A percentile compares a stretch with the other conserved stretches of the same genome.
These are phyloP conservation scores for Santalum album DNA, from an alignment of 164 flowering plant species.

Conservation along the genomic window DNA sequence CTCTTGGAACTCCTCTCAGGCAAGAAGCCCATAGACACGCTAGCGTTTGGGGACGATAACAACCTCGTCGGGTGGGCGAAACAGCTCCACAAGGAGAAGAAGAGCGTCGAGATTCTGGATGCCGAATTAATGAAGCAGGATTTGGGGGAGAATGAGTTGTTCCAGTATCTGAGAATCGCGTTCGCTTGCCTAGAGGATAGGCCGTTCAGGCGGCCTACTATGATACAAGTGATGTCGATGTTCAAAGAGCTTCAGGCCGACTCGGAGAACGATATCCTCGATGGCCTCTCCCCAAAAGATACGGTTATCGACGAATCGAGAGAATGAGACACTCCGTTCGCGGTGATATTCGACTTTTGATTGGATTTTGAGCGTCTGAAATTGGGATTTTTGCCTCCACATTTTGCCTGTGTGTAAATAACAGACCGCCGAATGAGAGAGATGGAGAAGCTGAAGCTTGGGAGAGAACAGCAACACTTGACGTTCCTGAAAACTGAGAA, in stretches of 20 bases:
- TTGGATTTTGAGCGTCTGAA: no score
- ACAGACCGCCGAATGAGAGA: no score
- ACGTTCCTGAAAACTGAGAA: no score
- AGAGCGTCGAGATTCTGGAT: constrained; percentile 54
- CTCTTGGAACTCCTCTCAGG: constrained; percentile 77
- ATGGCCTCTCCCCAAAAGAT: constrained; percentile 57
- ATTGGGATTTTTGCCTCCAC: no score
- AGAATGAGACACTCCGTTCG: constrained; percentile 23
- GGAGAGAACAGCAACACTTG: no score
- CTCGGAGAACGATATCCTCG: constrained; percentile 56
- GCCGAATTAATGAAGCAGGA: constrained; percentile 29
- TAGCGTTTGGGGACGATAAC: constrained; percentile 71
- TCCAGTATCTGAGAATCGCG: constrained; percentile 64
- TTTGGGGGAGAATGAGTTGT: constrained; percentile 47
- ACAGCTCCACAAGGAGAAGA: constrained; percentile 50
- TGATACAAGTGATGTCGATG: constrained; percentile 95
- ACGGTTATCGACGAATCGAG: constrained; percentile 41
- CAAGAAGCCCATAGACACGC: constrained; percentile 66
- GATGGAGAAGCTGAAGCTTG: no score
- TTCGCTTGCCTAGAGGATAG: constrained; percentile 77
- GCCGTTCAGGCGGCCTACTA: constrained; percentile 73
- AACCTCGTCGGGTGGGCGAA: constrained; percentile 96
- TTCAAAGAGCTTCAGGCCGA: constrained; percentile 74
- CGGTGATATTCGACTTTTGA: no score
- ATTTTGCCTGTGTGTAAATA: no score